Conservation (phyloP, 495 filamentous ascomycete species). For the Trichoderma orchidacearum region DNA sequence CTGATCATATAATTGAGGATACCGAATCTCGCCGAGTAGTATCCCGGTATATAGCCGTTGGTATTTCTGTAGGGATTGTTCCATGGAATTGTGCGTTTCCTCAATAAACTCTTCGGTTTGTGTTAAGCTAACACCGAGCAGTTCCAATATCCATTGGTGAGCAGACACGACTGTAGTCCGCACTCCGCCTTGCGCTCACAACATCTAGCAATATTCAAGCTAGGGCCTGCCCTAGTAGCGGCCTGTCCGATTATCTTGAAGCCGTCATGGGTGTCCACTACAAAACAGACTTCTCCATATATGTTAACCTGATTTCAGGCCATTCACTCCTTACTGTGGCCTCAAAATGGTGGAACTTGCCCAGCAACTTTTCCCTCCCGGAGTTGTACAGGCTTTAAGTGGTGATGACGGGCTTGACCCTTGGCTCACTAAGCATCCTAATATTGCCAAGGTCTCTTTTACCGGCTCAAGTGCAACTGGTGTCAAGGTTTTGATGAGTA, state of each 20-base stretch:
- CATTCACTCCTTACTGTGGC: constrained; percentile 42
- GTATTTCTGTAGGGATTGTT: too few relatives aligned
- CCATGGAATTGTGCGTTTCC: neutral
- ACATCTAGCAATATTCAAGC: constrained; percentile 21
- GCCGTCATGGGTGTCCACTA: constrained; percentile 18
- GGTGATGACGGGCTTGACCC: constrained; percentile 43
- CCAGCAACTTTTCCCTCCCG: constrained; percentile 39
- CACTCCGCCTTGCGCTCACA: neutral
- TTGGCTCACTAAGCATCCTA: constrained; percentile 33
- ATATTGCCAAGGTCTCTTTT: constrained; percentile 45
- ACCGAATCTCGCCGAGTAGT: too few relatives aligned
- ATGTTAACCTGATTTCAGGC: constrained; percentile 4
- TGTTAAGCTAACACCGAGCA: neutral
- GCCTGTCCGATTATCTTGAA: constrained; percentile 38
- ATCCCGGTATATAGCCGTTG: too few relatives aligned
- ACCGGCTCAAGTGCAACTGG: constrained; percentile 44
- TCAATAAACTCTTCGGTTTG: neutral
- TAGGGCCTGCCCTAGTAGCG: constrained; percentile 25
- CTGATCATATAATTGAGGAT: too few relatives aligned
- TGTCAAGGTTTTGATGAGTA: constrained; percentile 38
- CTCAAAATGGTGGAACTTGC: constrained; percentile 45
- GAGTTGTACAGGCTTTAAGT: constrained; percentile 42
- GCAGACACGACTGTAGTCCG: neutral
- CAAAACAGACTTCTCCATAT: too few relatives aligned
- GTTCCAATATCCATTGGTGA: neutral